Percentiles rank a stretch among this genome's conserved stretches.
Evolutionary conservation across 495 filamentous ascomycete genomes (phyloP).

Genomic region (Hypoxylon cercidicola): DNA sequence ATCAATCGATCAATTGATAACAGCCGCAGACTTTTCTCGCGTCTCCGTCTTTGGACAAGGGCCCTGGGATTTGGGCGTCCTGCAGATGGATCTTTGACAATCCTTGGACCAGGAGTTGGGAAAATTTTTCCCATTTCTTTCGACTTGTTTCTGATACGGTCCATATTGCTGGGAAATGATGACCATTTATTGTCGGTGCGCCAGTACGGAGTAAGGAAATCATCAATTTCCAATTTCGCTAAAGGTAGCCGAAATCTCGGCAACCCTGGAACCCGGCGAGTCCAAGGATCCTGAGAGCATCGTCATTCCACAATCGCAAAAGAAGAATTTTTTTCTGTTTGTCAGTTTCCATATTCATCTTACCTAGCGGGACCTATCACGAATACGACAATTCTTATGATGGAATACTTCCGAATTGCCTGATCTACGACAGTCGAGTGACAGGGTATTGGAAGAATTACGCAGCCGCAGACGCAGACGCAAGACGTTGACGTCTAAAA

Average conservation of each 20-base stretch:
- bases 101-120: constrained; percentile 22
- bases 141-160: constrained; percentile 34
- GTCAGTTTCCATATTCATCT: constrained; percentile 23
- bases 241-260: constrained; percentile 42
- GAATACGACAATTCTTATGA: constrained; percentile 33
- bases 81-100: constrained; percentile 34
- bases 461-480: not conserved
- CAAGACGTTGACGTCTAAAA: not conserved
- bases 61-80: constrained; percentile 13
- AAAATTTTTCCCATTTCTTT: constrained; percentile 32
- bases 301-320: constrained; percentile 34
- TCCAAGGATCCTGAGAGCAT: constrained; percentile 37
- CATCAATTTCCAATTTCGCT: constrained; percentile 47
- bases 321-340: constrained; percentile 23
- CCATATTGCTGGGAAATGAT: constrained; percentile 31
- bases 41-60: constrained; percentile 35
- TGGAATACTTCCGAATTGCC: constrained; percentile 31
- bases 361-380: constrained; percentile 29
- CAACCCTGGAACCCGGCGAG: constrained; percentile 24
- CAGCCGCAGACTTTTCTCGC: constrained; percentile 20
- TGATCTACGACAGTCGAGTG: constrained; percentile 35
- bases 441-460: constrained; percentile 30
- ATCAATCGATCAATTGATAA: constrained; percentile 13
- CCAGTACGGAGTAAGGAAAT: constrained; percentile 26
- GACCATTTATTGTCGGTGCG: constrained; percentile 33